Evolutionary conservation across 2,329 filamentous ascomycete genomes (phyloP).

Genomic region (Aspergillus brunneoviolaceus): DNA sequence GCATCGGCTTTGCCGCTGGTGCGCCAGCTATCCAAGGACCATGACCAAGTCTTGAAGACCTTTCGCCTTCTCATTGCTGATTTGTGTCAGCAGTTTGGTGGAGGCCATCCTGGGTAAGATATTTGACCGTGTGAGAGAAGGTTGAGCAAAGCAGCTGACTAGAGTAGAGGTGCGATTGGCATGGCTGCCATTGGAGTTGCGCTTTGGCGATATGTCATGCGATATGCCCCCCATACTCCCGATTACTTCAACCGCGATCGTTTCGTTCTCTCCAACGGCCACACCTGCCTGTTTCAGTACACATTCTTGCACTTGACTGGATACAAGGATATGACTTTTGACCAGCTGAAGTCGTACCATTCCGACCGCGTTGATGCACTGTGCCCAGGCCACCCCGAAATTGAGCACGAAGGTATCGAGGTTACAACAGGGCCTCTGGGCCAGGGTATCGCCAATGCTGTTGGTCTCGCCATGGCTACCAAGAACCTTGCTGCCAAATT

Average conservation of each 20-base stretch:
- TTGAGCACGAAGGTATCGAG: conserved; percentile 58
- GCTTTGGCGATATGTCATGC: conserved; percentile 47
- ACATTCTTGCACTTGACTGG: conserved; percentile 33
- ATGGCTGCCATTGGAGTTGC: conserved; percentile 48
- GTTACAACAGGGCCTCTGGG: conserved; percentile 61
- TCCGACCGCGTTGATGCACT: conserved; percentile 29
- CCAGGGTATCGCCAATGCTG: conserved; percentile 61
- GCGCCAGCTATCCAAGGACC: conserved; percentile 25
- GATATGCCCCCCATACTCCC: conserved; percentile 40
- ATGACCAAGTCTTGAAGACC: conserved; percentile 57
- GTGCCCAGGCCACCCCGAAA: conserved; percentile 51
- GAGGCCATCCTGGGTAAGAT: conserved; percentile 64
- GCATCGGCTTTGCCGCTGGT: conserved; percentile 22
- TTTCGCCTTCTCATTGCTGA: conserved; percentile 66
- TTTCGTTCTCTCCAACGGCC: conserved; percentile 47
- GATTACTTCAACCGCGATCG: conserved; percentile 47
- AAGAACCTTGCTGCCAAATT: conserved; percentile 57
- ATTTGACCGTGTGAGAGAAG: background rate
- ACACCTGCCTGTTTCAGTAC: conserved; percentile 36
- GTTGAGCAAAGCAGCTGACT: background rate
- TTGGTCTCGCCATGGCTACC: conserved; percentile 58
- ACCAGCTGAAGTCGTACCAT: conserved; percentile 37
- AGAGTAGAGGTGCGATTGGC: conserved; percentile 45
- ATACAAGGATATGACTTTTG: conserved; percentile 33
- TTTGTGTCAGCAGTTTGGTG: conserved; percentile 68